These are phyloP conservation scores for Trichoderma semiorbis DNA, from an alignment of 2,329 filamentous ascomycete species.

Conservation along the genomic window DNA sequence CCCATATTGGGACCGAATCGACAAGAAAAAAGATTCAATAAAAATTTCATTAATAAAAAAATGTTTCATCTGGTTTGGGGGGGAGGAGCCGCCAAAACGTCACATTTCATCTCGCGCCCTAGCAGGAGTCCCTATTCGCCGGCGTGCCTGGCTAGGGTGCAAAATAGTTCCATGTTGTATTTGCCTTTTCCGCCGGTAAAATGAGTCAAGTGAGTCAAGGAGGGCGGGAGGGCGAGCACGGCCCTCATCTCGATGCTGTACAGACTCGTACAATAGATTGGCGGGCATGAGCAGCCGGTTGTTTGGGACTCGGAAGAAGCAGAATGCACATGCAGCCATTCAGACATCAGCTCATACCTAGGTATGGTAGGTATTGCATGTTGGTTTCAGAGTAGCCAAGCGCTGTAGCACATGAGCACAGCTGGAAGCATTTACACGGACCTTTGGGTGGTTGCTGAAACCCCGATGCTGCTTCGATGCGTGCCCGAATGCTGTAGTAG, in stretches of 20 bases:
- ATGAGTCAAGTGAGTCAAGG: conserved; percentile 2
- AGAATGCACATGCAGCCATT: neutral
- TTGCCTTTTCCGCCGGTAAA: neutral
- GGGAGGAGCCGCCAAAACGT: neutral
- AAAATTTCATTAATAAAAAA: conserved; percentile 4
- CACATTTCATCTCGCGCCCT: conserved; percentile 10
- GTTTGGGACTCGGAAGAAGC: neutral
- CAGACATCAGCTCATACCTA: neutral
- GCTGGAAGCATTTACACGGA: neutral
- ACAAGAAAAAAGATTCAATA: neutral
- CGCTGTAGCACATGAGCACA: neutral
- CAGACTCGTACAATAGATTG: neutral
- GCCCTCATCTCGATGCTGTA: neutral
- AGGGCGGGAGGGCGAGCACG: neutral
- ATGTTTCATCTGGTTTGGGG: conserved; percentile 1
- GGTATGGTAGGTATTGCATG: neutral
- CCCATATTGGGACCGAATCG: neutral
- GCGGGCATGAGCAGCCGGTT: neutral
- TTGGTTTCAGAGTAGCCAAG: neutral
- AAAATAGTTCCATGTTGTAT: neutral
- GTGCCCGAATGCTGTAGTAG: neutral
- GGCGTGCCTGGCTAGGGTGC: conserved; percentile 1
- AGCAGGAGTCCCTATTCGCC: neutral
- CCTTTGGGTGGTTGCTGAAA: neutral
- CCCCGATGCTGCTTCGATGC: neutral